Base-by-base conservation (phyloP, 106 monocot species). In the Acanthochlamys bracteata region DNA sequence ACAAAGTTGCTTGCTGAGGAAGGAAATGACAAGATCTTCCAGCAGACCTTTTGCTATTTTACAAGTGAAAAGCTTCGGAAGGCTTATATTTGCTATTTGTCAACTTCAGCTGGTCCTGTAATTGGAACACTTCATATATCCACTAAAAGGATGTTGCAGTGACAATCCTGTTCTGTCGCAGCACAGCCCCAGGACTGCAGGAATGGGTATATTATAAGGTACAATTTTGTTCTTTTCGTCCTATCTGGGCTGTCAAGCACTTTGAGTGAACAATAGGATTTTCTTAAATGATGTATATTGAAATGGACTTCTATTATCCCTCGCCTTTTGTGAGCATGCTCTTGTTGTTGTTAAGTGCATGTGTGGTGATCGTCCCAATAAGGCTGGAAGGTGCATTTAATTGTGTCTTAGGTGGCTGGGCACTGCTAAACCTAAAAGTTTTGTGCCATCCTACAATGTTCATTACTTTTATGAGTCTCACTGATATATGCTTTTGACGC, bases 1-100 rank as follows among this genome's bases (percentile, higher is more conserved):
- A 90, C 90, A 25, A 90, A 86, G 64, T 81, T 89, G 16, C 56
- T 86, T 71, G 86, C 86, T 21, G 89, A 90, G 68, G 94, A 90
- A 20, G 90, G 94, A n/a, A 69, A 67, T 57, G 84, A 82, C 59
- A 90, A 80, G 69, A 55, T 95, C 59, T 95, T 86, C 60, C 74
- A 82, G 55, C 86, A 82, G 52, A 75, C 41, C 4, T n/a, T 95
- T 95, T 69, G 82, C 76, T 64, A 17, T 63, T 15, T 59, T 78
- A 63, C 82, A 79, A 20, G 82, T 43, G 94, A 95, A 71, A 33
- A 82, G 46, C 86, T 90, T 23, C 76, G 24, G 0, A 95, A 90
- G 60, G 42, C 84, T 39, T 95, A 78, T 71, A 84, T 81, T 40
- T 95, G 90, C 54, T 95, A 95, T 73, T 55, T 95, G 41, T 95